Percentiles rank a stretch among this genome's conserved stretches.
phyloP scores from a whole-genome alignment of 164 flowering plant genomes.

The Malania oleifera region DNA sequence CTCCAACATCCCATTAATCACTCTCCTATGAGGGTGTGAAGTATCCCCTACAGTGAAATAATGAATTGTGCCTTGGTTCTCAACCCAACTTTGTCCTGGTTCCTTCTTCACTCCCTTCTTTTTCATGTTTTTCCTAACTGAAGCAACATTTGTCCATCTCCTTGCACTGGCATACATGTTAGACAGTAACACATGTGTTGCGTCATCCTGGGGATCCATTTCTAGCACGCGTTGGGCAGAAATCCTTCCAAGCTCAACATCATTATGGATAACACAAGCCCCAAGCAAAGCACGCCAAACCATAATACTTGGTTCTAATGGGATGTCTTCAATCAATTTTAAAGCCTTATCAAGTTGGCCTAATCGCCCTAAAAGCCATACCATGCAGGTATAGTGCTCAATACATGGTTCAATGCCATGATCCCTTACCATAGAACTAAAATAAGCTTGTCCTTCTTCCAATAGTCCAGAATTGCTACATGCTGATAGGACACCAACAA shows the following conservation, averaged over 20 bases:
- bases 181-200: constrained; percentile 68
- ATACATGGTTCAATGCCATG: constrained; percentile 68
- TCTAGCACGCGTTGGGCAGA: constrained; percentile 66
- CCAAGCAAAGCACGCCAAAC: constrained; percentile 88
- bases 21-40: constrained; percentile 62
- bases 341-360: constrained; percentile 65
- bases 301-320: constrained; percentile 76
- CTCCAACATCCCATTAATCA: constrained; percentile 68
- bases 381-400: constrained; percentile 92
- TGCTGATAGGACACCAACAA: constrained; percentile 80
- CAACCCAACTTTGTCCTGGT: constrained; percentile 91
- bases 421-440: constrained; percentile 51
- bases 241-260: constrained; percentile 58
- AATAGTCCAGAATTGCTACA: constrained; percentile 74
- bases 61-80: constrained; percentile 57
- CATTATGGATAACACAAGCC: constrained; percentile 70
- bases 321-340: constrained; percentile 62
- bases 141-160: constrained; percentile 64
- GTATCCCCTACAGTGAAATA: constrained; percentile 69
- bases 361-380: constrained; percentile 68
- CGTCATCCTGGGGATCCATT: constrained; percentile 73
- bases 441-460: constrained; percentile 55
- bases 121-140: constrained; percentile 70
- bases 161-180: constrained; percentile 75
- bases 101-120: constrained; percentile 75